Evolutionary conservation across 306 rosid species (phyloP), one percentile per base, ranked within the genome.

Genomic region (Malus sieversii): DNA sequence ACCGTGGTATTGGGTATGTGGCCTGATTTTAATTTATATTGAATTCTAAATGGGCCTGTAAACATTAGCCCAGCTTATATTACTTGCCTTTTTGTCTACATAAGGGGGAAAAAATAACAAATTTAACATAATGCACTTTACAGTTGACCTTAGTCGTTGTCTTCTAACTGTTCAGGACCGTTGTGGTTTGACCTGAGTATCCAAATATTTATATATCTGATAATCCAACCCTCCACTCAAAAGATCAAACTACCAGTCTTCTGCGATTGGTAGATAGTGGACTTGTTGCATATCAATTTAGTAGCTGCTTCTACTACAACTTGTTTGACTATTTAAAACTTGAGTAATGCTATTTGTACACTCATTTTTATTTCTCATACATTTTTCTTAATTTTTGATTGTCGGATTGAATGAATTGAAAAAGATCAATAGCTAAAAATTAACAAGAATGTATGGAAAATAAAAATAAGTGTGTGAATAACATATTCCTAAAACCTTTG

Each of bases 161-260:
- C 53, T 15, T 19, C 1, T 14, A 14, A 48, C 8, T 48, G 53
- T 48, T 48, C 20, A 16, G 55, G 20, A 61, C 35, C 44, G 4
- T 32, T 9, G 25, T 42, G 32, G 55, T 40, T 23, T 22, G 29
- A 18, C 38, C 8, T 15, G 44, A 2, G 2, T 25, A 4, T 27
- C 59, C 30, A 57, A 32, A 20, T 70, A n/a, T 15, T 18, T 40
- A 4, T 14, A 74, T 4, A 48, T 4, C 18, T 15, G 1, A 15
- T 15, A 6, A 2, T 62, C 76, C 11, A 51, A 80, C 59, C 68
- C 60, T 75, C 66, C 60, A 53, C 65, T 42, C 57, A 32, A 48
- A 48, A 0, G 20, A 5, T 48, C 55, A 48, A 86, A 44, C 89
- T 73, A 86, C 85, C 85, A 73, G 85, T 86, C 89, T 48, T 81